phyloP scores from a whole-genome alignment of 371 early-diverging fungal genomes.

The Lichtheimia ramosa region DNA sequence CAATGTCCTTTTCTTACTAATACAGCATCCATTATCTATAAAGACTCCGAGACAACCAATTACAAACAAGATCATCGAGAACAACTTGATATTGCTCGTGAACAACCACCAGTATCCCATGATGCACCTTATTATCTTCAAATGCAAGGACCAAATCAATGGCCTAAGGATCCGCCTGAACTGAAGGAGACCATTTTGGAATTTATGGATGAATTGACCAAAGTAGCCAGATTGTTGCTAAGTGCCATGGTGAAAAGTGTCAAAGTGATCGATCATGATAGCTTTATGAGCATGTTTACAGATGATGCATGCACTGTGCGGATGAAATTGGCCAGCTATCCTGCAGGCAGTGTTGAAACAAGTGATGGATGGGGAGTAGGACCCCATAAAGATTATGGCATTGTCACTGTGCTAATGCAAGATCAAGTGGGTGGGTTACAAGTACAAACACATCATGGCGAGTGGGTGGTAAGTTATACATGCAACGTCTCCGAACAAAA shows the following conservation, averaged over 20 bases:
- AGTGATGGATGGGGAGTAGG: conserved; percentile 55
- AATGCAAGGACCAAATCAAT: conserved; percentile 59
- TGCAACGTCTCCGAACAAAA: background rate
- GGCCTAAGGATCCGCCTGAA: conserved; percentile 46
- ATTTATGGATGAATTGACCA: conserved; percentile 41
- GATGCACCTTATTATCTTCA: conserved; percentile 36
- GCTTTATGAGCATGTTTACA: conserved; percentile 40
- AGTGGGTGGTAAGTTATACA: conserved; percentile 46
- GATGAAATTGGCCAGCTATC: conserved; percentile 46
- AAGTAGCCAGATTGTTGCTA: conserved; percentile 44
- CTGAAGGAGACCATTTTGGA: conserved; percentile 43
- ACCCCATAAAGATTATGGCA: conserved; percentile 57
- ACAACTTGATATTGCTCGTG: conserved; percentile 62
- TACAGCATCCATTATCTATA: background rate
- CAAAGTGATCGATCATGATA: conserved; percentile 32
- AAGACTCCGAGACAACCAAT: conserved; percentile 55
- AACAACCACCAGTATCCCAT: conserved; percentile 30
- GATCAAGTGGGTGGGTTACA: conserved; percentile 63
- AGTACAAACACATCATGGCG: conserved; percentile 58
- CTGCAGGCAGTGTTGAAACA: conserved; percentile 21
- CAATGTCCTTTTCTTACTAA: background rate
- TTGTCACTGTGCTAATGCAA: conserved; percentile 61
- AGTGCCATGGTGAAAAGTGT: conserved; percentile 51
- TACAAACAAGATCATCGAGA: conserved; percentile 56
- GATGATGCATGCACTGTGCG: conserved; percentile 45